These are phyloP conservation scores for Handroanthus guayacan DNA, from an alignment of 257 asterid species.

Conservation along the genomic window DNA sequence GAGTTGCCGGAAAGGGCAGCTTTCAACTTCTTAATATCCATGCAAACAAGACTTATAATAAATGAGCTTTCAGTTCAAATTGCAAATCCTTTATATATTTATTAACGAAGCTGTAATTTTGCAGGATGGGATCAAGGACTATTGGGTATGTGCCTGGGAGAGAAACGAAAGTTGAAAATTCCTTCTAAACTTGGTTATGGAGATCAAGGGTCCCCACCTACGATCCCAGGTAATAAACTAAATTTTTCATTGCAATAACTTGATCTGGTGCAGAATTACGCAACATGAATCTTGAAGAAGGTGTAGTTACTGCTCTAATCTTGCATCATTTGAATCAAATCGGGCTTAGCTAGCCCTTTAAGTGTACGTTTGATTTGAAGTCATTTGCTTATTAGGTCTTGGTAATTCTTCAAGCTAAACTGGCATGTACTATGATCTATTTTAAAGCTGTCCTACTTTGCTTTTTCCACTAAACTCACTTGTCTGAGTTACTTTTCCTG, in stretches of 20 bases:
- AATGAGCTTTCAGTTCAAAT: neutral
- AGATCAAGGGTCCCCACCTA: slow-evolving; percentile 95
- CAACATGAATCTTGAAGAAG: neutral
- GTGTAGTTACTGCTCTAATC: neutral
- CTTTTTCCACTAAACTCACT: neutral
- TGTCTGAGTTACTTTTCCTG: neutral
- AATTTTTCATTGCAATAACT: neutral
- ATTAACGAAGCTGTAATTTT: slow-evolving; percentile 31
- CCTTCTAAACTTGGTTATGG: slow-evolving; percentile 98
- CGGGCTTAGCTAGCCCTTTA: neutral
- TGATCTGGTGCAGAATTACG: neutral
- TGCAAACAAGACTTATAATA: neutral
- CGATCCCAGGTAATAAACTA: slow-evolving; percentile 79
- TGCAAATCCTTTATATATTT: neutral
- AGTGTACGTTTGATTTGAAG: slow-evolving; percentile 10
- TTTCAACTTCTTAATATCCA: neutral
- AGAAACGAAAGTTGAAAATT: slow-evolving; percentile 90
- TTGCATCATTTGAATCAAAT: neutral
- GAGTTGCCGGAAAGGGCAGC: neutral
- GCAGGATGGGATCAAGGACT: slow-evolving; percentile 99
- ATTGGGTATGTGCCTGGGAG: slow-evolving; percentile 94
- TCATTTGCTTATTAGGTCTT: neutral
- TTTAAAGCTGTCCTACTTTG: no score
- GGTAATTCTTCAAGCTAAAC: neutral
- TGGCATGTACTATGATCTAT: no score